Evolutionary conservation across 176 grass and related monocot genomes (phyloP), one percentile per base, ranked within the genome.

Genomic region (Otatea glauca): DNA sequence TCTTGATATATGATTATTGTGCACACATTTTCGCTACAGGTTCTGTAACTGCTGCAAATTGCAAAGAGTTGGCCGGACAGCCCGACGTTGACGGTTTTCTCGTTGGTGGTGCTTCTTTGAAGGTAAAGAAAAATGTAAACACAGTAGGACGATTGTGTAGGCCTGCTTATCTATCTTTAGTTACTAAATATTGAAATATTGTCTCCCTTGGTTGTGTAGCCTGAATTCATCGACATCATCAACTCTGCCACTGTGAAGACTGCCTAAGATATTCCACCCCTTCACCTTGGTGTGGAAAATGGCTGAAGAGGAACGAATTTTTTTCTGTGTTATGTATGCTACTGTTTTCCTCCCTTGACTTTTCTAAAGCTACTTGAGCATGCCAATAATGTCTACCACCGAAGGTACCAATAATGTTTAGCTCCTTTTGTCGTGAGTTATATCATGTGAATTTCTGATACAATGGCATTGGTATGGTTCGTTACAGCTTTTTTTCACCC

Each of bases 141-240:
- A 21, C 7, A 20, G 18, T 23, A 37, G n/a, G 56, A 27, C 34
- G 21, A 35, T 66, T 50, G 14, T 51, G 3, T 3, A 38, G 32
- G 24, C 54, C 35, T 35, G 3, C 8, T 54, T 53, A 55, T 7
- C 45, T 55, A 29, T 20, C 18, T 14, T 13, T 3, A 64, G 27
- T 67, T 17, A 20, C 84, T 37, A 24, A 84, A 53, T 43, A 77
- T 44, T 17, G 59, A 37, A 37, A 37, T 37, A 37, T 4, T 37
- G 35, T 37, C 35, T 37, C 35, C 35, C 35, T 37, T 29, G 29
- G 54, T 42, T 7, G 39, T 86, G 38, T 54, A 97, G 95, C 83
- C 92, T 6, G 95, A 97, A 80, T 97, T 97, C 86, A 92, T 94
- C 1, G 95, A 97, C 74, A 97, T 97, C 89, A 97, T 97, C 92